Percentiles rank a stretch among this genome's conserved stretches.
Conservation (phyloP, 345 rosid genomes). For the Euphorbia tirucalli region DNA sequence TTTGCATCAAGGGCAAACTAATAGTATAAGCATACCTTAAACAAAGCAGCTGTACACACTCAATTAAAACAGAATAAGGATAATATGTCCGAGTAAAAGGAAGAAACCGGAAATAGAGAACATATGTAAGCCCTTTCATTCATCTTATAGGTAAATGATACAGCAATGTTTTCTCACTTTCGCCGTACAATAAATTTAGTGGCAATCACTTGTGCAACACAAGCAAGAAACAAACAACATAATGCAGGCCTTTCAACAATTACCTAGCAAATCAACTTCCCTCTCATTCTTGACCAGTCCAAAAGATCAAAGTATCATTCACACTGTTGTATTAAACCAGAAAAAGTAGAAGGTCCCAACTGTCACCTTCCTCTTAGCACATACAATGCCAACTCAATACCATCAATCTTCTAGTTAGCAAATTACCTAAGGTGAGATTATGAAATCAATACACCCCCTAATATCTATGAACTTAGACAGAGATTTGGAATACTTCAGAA, state of each 20-base stretch:
- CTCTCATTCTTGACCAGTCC: not conserved
- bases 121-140: not conserved
- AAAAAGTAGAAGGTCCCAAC: not conserved
- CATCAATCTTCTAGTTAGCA: constrained; percentile 7
- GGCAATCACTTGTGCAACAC: not conserved
- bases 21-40: constrained; percentile 5
- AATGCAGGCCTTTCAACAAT: not conserved
- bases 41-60: not conserved
- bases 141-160: not conserved
- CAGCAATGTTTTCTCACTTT: not conserved
- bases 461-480: not conserved
- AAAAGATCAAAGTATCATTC: constrained; percentile 2
- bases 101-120: not conserved
- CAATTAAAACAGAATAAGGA: not conserved
- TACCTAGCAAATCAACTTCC: not conserved
- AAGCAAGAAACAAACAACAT: not conserved
- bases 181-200: not conserved
- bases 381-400: not conserved
- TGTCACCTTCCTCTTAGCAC: not conserved
- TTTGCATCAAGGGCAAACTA: not conserved
- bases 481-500: not conserved
- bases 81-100: not conserved
- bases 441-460: not conserved
- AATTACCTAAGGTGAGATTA: not conserved
- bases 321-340: not conserved